Conservation (phyloP, 257 asterid genomes). For the Nicotiana benthamiana region DNA sequence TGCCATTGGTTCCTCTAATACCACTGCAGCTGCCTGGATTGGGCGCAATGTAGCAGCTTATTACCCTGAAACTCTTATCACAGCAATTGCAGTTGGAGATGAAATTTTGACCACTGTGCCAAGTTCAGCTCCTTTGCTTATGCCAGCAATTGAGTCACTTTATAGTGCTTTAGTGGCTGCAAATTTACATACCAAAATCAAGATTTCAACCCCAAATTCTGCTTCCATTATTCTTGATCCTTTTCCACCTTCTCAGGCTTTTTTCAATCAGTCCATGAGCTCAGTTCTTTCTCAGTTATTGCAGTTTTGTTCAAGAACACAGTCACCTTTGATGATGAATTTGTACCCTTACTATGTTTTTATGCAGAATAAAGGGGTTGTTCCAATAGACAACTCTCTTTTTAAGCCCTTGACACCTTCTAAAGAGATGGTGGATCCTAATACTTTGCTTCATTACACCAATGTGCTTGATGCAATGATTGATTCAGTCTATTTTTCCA, state of each 20-base stretch:
- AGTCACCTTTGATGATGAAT: slow-evolving; percentile 97
- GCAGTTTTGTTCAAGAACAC: slow-evolving; percentile 65
- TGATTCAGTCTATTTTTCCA: slow-evolving; percentile 85
- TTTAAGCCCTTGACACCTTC: slow-evolving; percentile 95
- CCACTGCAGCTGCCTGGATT: slow-evolving; percentile 95
- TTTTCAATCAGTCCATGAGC: slow-evolving; percentile 66
- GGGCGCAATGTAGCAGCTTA: slow-evolving; percentile 79
- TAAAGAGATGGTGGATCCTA: slow-evolving; percentile 93
- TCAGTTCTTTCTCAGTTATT: slow-evolving; percentile 52
- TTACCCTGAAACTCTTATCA: slow-evolving; percentile 76
- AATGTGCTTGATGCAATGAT: slow-evolving; percentile 92
- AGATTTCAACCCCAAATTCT: slow-evolving; percentile 75
- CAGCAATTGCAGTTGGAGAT: slow-evolving; percentile 84
- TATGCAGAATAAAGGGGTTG: slow-evolving; percentile 96
- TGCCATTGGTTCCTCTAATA: slow-evolving; percentile 88
- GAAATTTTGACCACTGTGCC: slow-evolving; percentile 81
- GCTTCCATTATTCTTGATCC: slow-evolving; percentile 79
- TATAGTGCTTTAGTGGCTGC: slow-evolving; percentile 81
- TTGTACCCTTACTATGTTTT: slow-evolving; percentile 91
- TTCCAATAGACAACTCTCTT: slow-evolving; percentile 73
- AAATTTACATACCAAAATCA: slow-evolving; percentile 68
- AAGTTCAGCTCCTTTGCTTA: slow-evolving; percentile 69
- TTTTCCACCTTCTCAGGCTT: slow-evolving; percentile 94
- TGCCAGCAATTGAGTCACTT: slow-evolving; percentile 92
- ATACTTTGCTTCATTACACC: slow-evolving; percentile 81